Evolutionary conservation across 768 basidiomycete species (phyloP), one percentile per base, ranked within the genome.

Genomic region (Pulveroboletus sp.): DNA sequence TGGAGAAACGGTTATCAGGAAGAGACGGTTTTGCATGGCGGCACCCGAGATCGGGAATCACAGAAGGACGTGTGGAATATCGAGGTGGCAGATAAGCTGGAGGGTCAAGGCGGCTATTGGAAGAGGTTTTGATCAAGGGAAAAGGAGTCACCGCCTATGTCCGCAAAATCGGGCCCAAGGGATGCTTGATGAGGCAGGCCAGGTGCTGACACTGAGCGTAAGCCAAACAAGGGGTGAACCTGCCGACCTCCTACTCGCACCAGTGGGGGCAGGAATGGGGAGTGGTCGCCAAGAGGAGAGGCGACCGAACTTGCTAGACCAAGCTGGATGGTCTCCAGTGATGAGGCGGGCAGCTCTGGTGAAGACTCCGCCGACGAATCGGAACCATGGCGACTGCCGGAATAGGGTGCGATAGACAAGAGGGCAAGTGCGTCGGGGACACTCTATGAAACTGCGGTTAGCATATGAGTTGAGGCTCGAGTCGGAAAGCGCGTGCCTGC

Each of bases 311-410:
- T 70, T 39, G 67, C 64, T 33, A 74, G 55, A 45, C 61, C 67
- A 38, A 73, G 63, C 51, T 69, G 71, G 42, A 73, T 47, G 43
- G 65, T 67, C 30, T 76, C 75, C 41, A 78, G 66, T 14, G 69
- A 64, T 14, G 67, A 60, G 45, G 69, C 65, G 10, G 64, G 39
- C 5, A 73, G 49, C 58, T 81, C 80, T 17, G 80, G 80, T 3
- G 79, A 77, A n/a, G 83, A 83, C 56, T 81, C 78, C 39, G 71
- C 64, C 10, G 80, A 73, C 6, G 77, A 76, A 55, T 77, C 71
- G 21, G 70, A 72, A 39, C 65, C 60, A 55, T 72, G 71, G 45
- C 69, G 68, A 56, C 68, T 64, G 38, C 72, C 70, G 31, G 79
- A 78, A 55, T 72, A 68, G 27, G 82, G 80, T 10, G 76, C 69